Evolutionary conservation across 306 rosid species (phyloP).

Genomic region (Pachyrhizus erosus): DNA sequence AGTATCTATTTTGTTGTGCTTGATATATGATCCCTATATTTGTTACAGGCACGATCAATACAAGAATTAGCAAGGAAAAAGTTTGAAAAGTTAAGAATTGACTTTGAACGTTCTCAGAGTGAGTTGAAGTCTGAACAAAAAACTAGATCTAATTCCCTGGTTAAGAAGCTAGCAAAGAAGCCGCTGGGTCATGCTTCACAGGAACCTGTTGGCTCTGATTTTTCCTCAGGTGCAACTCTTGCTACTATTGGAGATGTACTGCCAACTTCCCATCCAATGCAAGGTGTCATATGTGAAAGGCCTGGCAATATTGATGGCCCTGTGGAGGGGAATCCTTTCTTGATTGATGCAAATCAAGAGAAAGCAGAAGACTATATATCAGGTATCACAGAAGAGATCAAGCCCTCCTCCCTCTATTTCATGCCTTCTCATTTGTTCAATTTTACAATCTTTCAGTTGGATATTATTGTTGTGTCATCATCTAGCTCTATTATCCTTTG

Average conservation of each 20-base stretch:
- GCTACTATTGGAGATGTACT: slow-evolving; percentile 73
- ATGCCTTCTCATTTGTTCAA: slow-evolving; percentile 8
- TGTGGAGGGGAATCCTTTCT: slow-evolving; percentile 68
- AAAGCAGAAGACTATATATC: slow-evolving; percentile 75
- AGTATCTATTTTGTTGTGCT: slow-evolving; percentile 34
- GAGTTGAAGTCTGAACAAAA: slow-evolving; percentile 81
- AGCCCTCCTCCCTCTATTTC: slow-evolving; percentile 13
- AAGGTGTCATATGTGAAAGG: slow-evolving; percentile 67
- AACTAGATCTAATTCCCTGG: slow-evolving; percentile 62
- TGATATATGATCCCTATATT: slow-evolving; percentile 35
- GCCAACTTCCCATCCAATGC: slow-evolving; percentile 61
- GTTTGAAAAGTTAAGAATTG: slow-evolving; percentile 78
- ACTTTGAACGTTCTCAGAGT: slow-evolving; percentile 63
- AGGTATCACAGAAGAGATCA: slow-evolving; percentile 58
- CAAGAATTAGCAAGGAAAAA: slow-evolving; percentile 91
- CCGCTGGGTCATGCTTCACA: slow-evolving; percentile 68
- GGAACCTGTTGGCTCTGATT: slow-evolving; percentile 94
- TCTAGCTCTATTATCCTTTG: slow-evolving; percentile 37
- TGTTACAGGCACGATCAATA: slow-evolving; percentile 82
- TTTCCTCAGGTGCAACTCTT: slow-evolving; percentile 92
- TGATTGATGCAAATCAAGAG: slow-evolving; percentile 75
- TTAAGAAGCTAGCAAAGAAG: slow-evolving; percentile 76
- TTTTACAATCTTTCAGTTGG: slow-evolving; percentile 15
- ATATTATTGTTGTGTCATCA: slow-evolving; percentile 5
- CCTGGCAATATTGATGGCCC: slow-evolving; percentile 71